Conservation (phyloP, 441 rosid species). For the Euphorbia celastroides region DNA sequence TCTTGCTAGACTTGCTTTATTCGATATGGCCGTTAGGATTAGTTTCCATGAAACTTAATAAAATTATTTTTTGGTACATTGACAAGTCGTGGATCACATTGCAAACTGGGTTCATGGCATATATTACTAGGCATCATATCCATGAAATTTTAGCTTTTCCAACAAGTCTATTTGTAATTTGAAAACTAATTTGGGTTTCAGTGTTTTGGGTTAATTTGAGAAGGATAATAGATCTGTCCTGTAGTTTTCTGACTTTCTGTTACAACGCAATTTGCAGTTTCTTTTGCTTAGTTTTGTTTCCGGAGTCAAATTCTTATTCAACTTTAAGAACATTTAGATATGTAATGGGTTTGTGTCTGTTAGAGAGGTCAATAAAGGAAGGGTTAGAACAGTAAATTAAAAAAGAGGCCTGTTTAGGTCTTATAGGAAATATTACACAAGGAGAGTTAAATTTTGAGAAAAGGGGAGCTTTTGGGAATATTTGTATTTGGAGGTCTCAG, state of each 20-base stretch:
- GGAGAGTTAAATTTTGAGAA: too few species aligned
- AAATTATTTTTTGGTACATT: background rate
- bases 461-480: too few species aligned
- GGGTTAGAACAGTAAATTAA: too few species aligned
- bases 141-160: background rate
- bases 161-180: conserved; percentile 5
- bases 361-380: too few species aligned
- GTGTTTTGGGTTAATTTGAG: background rate
- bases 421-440: too few species aligned
- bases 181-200: background rate
- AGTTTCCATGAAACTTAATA: background rate
- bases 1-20: background rate
- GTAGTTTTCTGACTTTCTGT: background rate
- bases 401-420: too few species aligned
- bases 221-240: background rate
- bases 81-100: background rate
- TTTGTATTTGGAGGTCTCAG: too few species aligned
- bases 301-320: background rate
- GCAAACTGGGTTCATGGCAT: background rate
- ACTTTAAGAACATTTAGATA: background rate
- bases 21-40: background rate
- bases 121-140: background rate
- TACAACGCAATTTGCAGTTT: background rate
- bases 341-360: background rate
- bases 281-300: background rate